Evolutionary conservation across 1,284 basidiomycete species (phyloP), one percentile per base, ranked within the genome.

Genomic region (Leucoagaricus sp.): DNA sequence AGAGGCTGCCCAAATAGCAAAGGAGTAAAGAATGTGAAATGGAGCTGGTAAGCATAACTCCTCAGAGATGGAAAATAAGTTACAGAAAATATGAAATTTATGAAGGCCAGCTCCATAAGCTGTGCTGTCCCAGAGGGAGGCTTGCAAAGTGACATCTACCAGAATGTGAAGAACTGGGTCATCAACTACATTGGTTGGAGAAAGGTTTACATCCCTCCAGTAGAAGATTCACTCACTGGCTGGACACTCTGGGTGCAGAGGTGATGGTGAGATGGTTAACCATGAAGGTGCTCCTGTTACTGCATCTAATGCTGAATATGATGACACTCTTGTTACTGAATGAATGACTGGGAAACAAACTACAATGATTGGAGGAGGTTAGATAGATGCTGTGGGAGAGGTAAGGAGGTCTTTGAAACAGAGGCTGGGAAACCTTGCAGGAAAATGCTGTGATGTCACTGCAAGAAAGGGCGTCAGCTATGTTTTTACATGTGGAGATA

Each of bases 51-150:
- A 19, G 17, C 21, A 13, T 4, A 19, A 9, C 4, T 19, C 41
- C 21, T 42, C 21, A 4, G 41, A 3, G 6, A 42, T 25, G 19
- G 6, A 15, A 17, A 46, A 74, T 1, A 70, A 66, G 50, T 76
- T 66, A 60, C 71, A 74, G 58, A 73, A 75, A 0, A 74, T 17
- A 55, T 74, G 72, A 52, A 73, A 75, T 53, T 76, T 76, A 2
- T 66, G 63, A 0, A 75, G 58, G 3, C 67, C 72, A 2, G 74
- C 60, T 0, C 74, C 68, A 57, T 74, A 74, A 25, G 62, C 57
- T 0, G 40, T 31, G 0, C 67, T 40, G 51, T 72, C 68, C 0
- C 53, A 15, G 2, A 75, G 60, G 0, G 70, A 72, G 0, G 62
- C 61, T 12, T 54, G 50, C 0, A 65, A 65, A 0, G 73, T 71